Base-by-base conservation (phyloP, 495 filamentous ascomycete species). In the Cenococcum geophilum region DNA sequence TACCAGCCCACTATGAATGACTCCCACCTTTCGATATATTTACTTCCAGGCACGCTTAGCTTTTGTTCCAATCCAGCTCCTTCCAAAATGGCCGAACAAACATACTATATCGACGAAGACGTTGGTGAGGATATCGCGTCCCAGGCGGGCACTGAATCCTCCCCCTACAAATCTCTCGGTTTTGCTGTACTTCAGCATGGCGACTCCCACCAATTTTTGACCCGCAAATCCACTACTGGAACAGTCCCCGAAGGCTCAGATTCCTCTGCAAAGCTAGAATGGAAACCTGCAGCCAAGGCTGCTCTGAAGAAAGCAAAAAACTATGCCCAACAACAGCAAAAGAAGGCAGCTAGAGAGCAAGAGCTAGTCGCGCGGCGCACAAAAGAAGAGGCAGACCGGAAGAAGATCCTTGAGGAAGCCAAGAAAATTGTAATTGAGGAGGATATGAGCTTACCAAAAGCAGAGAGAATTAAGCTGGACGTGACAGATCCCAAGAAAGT, bases 341-440 rank as follows among this genome's bases (percentile, higher is more conserved):
- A 76, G 70, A 78, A 78, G 78, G 83, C 70, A 14, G 77, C 70
- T 20, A 68, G 68, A 59, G 76, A 72, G 59, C 62, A 73, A 60
- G 76, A 78, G 55, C 69, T 84, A 59, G 83, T 85, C 50, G 83
- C 85, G 50, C 80, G 85, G 51, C 83, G 91, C 71, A 82, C 86
- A 72, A 80, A 89, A 72, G 85, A 89, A 73, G 82, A 86, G 54
- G 82, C 86, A 60, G 85, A 86, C 69, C 78, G 85, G 45, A 76
- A 79, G 58, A 75, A 75, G 72, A 81, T 83, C 50, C 78, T 95
- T 35, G 89, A 95, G 69, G 86, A 92, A 56, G 87, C 89, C n/a
- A 91, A 95, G 79, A 90, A 91, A 78, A 78, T 97, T 58, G 76
- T 88, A 23, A 82, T 98, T 64, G 82, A 79, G 65, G 88, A 97